phyloP scores from a whole-genome alignment of 352 stramenopile genomes.

The Thraustotheca clavata region DNA sequence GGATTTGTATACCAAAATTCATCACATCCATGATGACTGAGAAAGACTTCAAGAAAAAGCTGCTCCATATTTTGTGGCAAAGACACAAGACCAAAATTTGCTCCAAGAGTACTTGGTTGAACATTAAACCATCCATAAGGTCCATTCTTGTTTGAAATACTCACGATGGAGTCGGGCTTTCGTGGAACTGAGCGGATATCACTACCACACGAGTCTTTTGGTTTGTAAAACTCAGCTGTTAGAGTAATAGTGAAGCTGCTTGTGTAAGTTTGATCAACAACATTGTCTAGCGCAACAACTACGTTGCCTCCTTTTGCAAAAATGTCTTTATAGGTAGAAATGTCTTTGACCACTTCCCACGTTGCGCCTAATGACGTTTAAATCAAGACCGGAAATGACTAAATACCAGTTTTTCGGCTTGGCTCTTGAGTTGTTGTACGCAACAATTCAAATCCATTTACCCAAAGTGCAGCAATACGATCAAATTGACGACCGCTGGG shows the following conservation, averaged over 20 bases:
- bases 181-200: constrained; percentile 20
- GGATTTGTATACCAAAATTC: constrained; percentile 72
- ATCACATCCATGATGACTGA: constrained; percentile 67
- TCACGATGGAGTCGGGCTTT: constrained; percentile 35
- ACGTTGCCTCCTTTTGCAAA: constrained; percentile 40
- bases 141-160: constrained; percentile 34
- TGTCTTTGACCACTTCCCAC: constrained; percentile 62
- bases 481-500: constrained; percentile 53
- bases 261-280: constrained; percentile 50
- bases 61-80: constrained; percentile 53
- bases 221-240: constrained; percentile 46
- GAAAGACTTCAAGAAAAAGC: constrained; percentile 56
- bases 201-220: constrained; percentile 17
- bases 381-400: neutral
- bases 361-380: constrained; percentile 2
- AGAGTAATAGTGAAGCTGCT: constrained; percentile 53
- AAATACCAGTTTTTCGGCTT: constrained; percentile 30
- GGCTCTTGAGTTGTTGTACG: constrained; percentile 68
- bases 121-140: constrained; percentile 60
- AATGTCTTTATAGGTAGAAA: constrained; percentile 47
- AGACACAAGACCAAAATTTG: constrained; percentile 34
- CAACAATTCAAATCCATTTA: constrained; percentile 61
- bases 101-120: constrained; percentile 29
- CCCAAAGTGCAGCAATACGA: constrained; percentile 60
- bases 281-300: constrained; percentile 56